Base-by-base conservation (phyloP, 163 green algal species). In the Prototheca stagnorum region DNA sequence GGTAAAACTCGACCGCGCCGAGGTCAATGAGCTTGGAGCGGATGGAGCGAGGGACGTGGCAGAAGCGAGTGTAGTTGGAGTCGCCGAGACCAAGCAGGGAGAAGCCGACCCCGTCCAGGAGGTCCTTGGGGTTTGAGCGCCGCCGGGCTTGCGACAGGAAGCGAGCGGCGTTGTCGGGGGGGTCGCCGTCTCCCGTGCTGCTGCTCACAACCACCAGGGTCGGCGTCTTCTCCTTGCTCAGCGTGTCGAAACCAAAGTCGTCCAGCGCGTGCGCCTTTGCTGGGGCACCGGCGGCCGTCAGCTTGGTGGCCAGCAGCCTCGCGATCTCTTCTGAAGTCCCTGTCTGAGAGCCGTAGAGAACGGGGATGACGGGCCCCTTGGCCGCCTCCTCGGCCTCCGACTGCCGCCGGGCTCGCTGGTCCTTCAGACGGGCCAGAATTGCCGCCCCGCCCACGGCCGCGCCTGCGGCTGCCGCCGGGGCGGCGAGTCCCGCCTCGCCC, bases 11-110 rank as follows among this genome's bases (percentile, higher is more conserved):
- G 44, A 48, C 48, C 0, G 77, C 86, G 11, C 89, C 89, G 42
- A 93, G 55, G 20, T 92, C 79, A 21, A 56, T 26, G 23, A 96
- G 65, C 15, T 66, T 68, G 21, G 43, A 62, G 5, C 64, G 66
- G 22, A 96, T 69, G 5, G 57, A 40, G 3, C 83, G 67, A 0
- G 86, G 68, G 22, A 96, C 75, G 11, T 60, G 41, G 77, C 92
- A 92, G 70, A 86, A 96, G 25, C 73, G 70, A 4, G 87, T 96
- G 68, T 97, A 98, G 68, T 98, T 98, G 50, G 74, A 88, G 70
- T 98, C 88, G 2, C 88, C 88, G 28, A 98, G 61, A 3, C 86
- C 88, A 44, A 95, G 65, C 19, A 77, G 57, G 1, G 78, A 87
- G 69, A 78, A 92, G 4, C 54, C 44, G 4, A 93, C 51, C 22